Evolutionary conservation across 352 stramenopile species (phyloP).

Genomic region (Phytophthora macrochlamydospora): DNA sequence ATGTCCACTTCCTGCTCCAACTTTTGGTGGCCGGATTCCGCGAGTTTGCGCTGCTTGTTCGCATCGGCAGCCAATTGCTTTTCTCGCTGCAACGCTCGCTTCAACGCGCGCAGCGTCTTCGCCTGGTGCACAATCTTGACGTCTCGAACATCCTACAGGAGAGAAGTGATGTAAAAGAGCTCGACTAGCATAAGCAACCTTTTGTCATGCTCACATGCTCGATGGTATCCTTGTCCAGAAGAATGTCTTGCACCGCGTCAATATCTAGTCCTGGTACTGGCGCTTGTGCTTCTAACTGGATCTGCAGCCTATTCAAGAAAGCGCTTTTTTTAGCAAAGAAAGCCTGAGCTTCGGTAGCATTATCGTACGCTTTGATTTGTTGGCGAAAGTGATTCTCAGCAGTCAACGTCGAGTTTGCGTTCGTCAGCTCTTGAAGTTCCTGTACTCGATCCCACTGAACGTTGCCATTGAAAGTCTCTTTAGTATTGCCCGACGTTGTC

Average conservation of each 20-base stretch:
- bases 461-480: constrained; percentile 24
- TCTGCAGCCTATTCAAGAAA: constrained; percentile 50
- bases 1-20: constrained; percentile 68
- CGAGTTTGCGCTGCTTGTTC: constrained; percentile 40
- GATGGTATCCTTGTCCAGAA: constrained; percentile 59
- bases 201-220: constrained; percentile 52
- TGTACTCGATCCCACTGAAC: constrained; percentile 58
- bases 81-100: constrained; percentile 60
- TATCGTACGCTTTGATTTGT: constrained; percentile 61
- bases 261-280: constrained; percentile 67
- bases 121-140: constrained; percentile 83
- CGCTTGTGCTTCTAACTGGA: constrained; percentile 68
- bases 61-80: constrained; percentile 56
- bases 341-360: neutral
- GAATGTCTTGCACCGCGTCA: constrained; percentile 55
- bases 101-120: constrained; percentile 65
- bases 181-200: too few relatives aligned
- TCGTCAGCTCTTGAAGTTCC: constrained; percentile 72
- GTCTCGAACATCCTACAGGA: constrained; percentile 69
- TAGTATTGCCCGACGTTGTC: neutral
- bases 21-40: constrained; percentile 36
- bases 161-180: constrained; percentile 1
- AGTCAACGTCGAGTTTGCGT: constrained; percentile 51
- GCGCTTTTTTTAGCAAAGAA: neutral
- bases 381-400: constrained; percentile 55